Evolutionary conservation across 2,329 filamentous ascomycete species (phyloP), one percentile per base, ranked within the genome.

Genomic region (Didymosphaeria variabile): DNA sequence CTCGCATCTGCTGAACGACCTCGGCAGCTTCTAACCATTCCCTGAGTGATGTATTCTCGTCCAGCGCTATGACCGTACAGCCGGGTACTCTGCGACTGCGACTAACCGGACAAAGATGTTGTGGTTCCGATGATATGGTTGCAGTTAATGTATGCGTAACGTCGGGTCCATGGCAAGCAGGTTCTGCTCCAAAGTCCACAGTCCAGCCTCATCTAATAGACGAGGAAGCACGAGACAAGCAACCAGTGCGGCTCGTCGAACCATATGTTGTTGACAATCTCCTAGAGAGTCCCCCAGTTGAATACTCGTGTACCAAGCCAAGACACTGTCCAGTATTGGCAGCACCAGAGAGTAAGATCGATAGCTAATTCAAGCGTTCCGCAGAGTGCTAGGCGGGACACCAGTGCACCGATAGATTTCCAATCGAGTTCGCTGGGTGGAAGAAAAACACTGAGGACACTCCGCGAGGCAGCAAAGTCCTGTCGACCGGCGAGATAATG

Each of bases 201-300:
- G 17, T 40, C 17, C 17, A 26, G 38, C 26, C n/a, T 21, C 21
- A 17, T 9, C 29, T 23, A 45, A 12, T 8, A 53, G 51, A 23
- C 17, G 51, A 42, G 23, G 32, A 13, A 31, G 6, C 40, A 5
- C 23, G 46, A 55, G 40, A 55, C 29, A 47, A 5, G 19, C 9
- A 32, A 44, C 19, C 32, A 29, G 21, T 47, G n/a, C 44, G 15
- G 42, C 19, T 45, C 36, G 21, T 32, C 19, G 31, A 17, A 26
- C 19, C 50, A 40, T 40, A 49, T 23, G 46, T 19, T 23, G 15
- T 45, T 23, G 36, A 55, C 23, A 19, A 36, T 54, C 53, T n/a
- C 53, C 72, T 65, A 77, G 6, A 77, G 65, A n/a, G 56, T 53
- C 5, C 76, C 76, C 77, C 77, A 79, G n/a, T 69, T 67, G 63